Percentiles rank a stretch among this genome's conserved stretches.
Conservation (phyloP, 2,329 filamentous ascomycete genomes). For the Aureobasidium sp. region DNA sequence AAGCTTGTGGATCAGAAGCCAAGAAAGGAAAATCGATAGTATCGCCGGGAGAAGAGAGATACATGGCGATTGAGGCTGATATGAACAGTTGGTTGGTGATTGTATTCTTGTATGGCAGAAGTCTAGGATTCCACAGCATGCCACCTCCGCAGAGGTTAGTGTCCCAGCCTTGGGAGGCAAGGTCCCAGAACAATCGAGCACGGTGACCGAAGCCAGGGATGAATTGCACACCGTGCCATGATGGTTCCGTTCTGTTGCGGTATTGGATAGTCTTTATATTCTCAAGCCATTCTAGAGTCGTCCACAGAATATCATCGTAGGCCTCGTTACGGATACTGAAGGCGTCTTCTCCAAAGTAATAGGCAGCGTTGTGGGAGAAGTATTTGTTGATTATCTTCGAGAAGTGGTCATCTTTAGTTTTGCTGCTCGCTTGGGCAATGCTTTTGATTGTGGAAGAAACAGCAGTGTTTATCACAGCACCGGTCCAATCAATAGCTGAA, state of each 20-base stretch:
- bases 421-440: background rate
- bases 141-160: conserved; percentile 71
- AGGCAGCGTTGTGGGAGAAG: conserved; percentile 66
- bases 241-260: conserved; percentile 44
- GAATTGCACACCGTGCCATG: conserved; percentile 73
- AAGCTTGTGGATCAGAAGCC: conserved; percentile 16
- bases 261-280: conserved; percentile 63
- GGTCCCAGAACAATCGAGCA: conserved; percentile 75
- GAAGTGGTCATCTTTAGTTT: background rate
- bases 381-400: conserved; percentile 54
- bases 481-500: conserved; percentile 84
- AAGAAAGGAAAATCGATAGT: conserved; percentile 57
- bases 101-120: conserved; percentile 85
- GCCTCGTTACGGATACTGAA: conserved; percentile 68
- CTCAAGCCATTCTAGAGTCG: conserved; percentile 85
- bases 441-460: conserved; percentile 40
- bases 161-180: conserved; percentile 75
- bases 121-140: conserved; percentile 84
- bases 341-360: conserved; percentile 80
- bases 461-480: conserved; percentile 73
- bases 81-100: conserved; percentile 92
- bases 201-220: conserved; percentile 71
- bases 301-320: conserved; percentile 93
- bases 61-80: conserved; percentile 79
- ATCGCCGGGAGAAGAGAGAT: conserved; percentile 78